Percentiles rank a stretch among this genome's conserved stretches.
Evolutionary conservation across 805 yeast species (phyloP).

Genomic region (Candida bentonensis): DNA sequence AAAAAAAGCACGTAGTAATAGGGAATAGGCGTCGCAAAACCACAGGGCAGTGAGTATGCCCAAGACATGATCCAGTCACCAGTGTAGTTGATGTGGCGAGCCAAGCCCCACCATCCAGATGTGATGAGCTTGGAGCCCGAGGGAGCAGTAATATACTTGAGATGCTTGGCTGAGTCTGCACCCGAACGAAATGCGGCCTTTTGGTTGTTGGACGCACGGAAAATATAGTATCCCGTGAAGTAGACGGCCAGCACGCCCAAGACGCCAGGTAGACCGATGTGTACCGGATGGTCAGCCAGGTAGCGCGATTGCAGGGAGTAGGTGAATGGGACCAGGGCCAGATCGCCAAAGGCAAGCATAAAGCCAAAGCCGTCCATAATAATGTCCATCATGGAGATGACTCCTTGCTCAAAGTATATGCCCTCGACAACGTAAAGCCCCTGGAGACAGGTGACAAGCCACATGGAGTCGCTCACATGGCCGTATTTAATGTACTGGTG

Average conservation of each 20-base stretch:
- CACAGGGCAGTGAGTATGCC: constrained; percentile 89
- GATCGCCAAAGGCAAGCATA: constrained; percentile 91
- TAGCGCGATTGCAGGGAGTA: constrained; percentile 80
- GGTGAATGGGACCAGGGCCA: constrained; percentile 84
- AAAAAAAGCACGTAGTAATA: constrained; percentile 81
- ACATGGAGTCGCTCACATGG: constrained; percentile 52
- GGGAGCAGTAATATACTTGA: constrained; percentile 55
- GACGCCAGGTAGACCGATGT: constrained; percentile 32
- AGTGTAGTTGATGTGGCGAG: constrained; percentile 88
- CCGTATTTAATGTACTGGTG: constrained; percentile 57
- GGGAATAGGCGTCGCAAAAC: constrained; percentile 65
- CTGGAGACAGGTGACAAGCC: constrained; percentile 57
- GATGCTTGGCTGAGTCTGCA: constrained; percentile 41
- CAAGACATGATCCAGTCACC: constrained; percentile 91
- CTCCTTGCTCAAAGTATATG: constrained; percentile 80
- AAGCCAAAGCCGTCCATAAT: constrained; percentile 95
- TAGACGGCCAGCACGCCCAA: constrained; percentile 34
- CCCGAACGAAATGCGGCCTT: constrained; percentile 77
- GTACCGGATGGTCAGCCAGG: constrained; percentile 47
- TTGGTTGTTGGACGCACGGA: constrained; percentile 73
- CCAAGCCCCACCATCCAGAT: constrained; percentile 92
- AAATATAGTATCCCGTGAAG: constrained; percentile 60
- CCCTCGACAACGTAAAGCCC: constrained; percentile 82
- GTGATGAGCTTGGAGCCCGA: constrained; percentile 68
- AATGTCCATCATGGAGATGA: constrained; percentile 86